phyloP scores from a whole-genome alignment of 805 yeast species.

The Saccharomyces eubayanus region DNA sequence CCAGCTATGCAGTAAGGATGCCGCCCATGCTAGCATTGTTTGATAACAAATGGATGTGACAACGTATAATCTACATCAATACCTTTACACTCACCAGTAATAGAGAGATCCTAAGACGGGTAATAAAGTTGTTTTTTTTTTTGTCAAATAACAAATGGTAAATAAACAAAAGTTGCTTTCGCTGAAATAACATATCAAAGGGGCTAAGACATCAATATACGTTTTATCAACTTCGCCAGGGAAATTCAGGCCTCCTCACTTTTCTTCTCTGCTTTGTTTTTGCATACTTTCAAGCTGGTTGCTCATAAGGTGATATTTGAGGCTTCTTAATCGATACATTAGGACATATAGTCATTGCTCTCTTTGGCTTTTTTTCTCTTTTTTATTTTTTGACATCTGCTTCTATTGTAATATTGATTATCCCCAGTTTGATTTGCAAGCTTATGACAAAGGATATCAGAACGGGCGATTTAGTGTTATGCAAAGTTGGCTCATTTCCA shows the following conservation, averaged over 20 bases:
- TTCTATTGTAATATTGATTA: neutral
- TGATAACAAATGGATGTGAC: too few relatives aligned
- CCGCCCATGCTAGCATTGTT: too few relatives aligned
- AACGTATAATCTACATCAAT: neutral
- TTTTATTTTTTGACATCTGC: neutral
- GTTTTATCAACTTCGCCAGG: neutral
- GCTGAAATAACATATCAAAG: neutral
- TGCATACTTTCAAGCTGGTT: neutral
- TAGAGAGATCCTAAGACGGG: neutral
- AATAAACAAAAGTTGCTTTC: neutral
- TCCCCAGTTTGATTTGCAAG: neutral
- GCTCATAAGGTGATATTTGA: neutral
- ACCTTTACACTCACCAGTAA: neutral
- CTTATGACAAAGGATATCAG: constrained; percentile 12
- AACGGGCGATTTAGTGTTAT: constrained; percentile 29
- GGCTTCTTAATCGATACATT: neutral
- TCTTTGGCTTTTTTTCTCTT: neutral
- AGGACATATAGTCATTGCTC: neutral
- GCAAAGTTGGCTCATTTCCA: constrained; percentile 30
- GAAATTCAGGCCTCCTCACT: neutral
- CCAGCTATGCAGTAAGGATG: too few relatives aligned
- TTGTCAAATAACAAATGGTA: neutral
- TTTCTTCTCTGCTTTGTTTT: neutral
- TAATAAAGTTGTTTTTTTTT: neutral
- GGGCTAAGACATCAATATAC: neutral